Evolutionary conservation across 805 yeast genomes (phyloP).

Genomic region (Saccharomyces kudriavzevii): DNA sequence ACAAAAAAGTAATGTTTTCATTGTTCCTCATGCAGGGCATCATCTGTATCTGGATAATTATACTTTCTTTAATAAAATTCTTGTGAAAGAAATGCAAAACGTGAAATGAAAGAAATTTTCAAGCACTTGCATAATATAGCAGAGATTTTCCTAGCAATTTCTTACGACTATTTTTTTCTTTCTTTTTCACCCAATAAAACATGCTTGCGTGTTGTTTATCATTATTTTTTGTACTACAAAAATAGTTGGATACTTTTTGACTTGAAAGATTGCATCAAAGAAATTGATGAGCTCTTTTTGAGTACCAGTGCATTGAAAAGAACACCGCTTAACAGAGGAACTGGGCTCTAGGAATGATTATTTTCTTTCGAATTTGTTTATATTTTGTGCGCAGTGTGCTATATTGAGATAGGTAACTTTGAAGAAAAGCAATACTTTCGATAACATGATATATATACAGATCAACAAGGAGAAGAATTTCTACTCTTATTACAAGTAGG

Average conservation of each 20-base stretch:
- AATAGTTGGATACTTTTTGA: too few species aligned
- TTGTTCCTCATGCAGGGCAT: constrained; percentile 59
- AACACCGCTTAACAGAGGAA: too few species aligned
- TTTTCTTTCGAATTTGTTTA: not conserved
- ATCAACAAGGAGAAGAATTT: too few species aligned
- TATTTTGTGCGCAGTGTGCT: not conserved
- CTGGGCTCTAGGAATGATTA: too few species aligned
- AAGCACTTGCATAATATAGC: not conserved
- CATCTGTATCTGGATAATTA: constrained; percentile 70
- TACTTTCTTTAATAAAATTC: constrained; percentile 42
- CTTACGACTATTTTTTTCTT: not conserved
- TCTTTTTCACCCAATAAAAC: not conserved
- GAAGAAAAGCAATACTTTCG: too few species aligned
- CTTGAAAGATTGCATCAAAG: too few species aligned
- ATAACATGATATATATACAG: not conserved
- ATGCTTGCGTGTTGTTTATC: too few species aligned
- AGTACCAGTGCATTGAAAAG: too few species aligned
- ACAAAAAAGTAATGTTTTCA: constrained; percentile 30
- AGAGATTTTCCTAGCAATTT: not conserved
- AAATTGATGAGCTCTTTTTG: too few species aligned
- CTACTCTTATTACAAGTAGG: not conserved
- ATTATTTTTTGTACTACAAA: too few species aligned
- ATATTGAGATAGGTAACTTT: too few species aligned
- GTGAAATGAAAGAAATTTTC: not conserved
- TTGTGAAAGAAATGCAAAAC: constrained; percentile 44